Percentiles rank a stretch among this genome's conserved stretches.
These are phyloP conservation scores for Penicillium maclennaniae DNA, from an alignment of 495 filamentous ascomycete species.

Conservation along the genomic window DNA sequence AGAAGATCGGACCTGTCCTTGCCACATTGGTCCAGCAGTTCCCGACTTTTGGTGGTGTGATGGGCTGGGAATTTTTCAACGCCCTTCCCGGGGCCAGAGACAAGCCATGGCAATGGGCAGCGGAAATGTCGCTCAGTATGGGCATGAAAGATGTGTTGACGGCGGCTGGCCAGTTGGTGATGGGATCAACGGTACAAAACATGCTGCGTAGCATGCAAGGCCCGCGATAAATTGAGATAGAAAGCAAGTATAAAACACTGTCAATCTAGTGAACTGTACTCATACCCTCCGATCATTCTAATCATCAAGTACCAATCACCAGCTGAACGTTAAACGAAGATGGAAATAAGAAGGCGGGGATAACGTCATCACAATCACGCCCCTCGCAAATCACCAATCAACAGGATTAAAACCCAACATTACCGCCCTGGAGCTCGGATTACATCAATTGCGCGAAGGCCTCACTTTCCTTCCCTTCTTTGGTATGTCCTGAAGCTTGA, in stretches of 20 bases:
- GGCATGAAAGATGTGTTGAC: constrained; percentile 41
- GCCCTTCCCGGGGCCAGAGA: constrained; percentile 52
- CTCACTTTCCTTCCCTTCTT: not conserved
- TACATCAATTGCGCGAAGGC: too few species aligned
- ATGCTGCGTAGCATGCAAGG: constrained; percentile 31
- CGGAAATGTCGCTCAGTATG: constrained; percentile 52
- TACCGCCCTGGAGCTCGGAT: constrained; percentile 1
- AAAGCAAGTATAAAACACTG: not conserved
- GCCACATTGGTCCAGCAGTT: constrained; percentile 47
- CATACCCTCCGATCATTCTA: too few species aligned
- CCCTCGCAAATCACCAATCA: constrained; percentile 7
- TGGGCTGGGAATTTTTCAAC: constrained; percentile 90
- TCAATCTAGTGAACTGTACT: too few species aligned
- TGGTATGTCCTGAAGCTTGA: not conserved
- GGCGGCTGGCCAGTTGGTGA: constrained; percentile 28
- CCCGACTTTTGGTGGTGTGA: constrained; percentile 70
- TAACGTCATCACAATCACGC: constrained; percentile 11
- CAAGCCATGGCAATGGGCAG: constrained; percentile 70
- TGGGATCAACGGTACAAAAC: constrained; percentile 28
- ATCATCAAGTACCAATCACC: not conserved
- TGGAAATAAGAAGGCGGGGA: not conserved
- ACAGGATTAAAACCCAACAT: constrained; percentile 3
- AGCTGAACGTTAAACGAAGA: constrained; percentile 3
- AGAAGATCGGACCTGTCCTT: constrained; percentile 43
- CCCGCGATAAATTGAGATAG: not conserved